Evolutionary conservation across 768 basidiomycete species (phyloP), one percentile per base, ranked within the genome.

Genomic region (Tulasnella sp.): DNA sequence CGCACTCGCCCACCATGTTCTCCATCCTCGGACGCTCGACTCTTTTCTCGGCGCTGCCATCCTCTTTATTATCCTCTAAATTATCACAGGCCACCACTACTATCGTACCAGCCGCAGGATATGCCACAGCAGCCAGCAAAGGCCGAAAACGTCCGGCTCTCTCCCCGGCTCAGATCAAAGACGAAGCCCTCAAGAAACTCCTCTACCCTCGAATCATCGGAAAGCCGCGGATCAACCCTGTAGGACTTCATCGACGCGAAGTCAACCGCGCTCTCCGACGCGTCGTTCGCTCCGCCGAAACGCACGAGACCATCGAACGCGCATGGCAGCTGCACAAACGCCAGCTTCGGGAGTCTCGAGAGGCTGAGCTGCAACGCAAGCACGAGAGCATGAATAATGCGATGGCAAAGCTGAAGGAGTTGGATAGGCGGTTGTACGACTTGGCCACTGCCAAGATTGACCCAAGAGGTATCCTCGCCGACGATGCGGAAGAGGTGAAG

Each of bases 271-370:
- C 93, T 11, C 84, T 98, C 19, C 90, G 92, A 79, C 87, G 87
- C 74, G 93, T 93, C n/a, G 91, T 97, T 72, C 93, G 94, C 15
- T 93, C 93, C 3, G 88, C 86, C 5, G 94, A 97, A 82, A 94
- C 93, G 0, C 94, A 97, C 84, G 88, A 94, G 78, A 97, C 94
- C 1, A 95, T 97, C 73, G 91, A 94, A 79, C 89, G 96, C 39
- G 96, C 96, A 3, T 98, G 93, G 92, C 85, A 90, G 72, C 86
- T 98, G 14, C 90, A 94, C 83, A 87, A 88, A 79, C 88, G 96
- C 38, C 90, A 93, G 80, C 77, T 90, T 49, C 89, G 96, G 54
- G 89, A 91, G 80, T 85, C 86, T 78, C 87, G 92, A 67, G 87
- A 90, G 37, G 88, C 85, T 42, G 92, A 94, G 80, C 81, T 93